phyloP scores from a whole-genome alignment of 169 alveolate genomes.

The Plasmodium cynomolgi region DNA sequence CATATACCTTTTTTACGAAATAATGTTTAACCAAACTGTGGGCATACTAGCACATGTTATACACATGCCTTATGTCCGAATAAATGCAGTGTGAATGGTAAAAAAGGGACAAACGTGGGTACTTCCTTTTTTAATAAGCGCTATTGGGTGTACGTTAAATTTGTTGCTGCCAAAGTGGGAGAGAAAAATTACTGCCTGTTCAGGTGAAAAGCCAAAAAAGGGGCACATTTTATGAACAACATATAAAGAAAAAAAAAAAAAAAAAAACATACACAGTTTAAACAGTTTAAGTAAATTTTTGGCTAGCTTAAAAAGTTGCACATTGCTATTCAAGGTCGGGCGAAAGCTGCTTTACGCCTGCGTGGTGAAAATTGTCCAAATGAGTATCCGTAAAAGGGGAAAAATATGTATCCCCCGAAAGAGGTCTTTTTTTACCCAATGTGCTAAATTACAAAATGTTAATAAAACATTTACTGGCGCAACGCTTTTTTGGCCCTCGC shows the following conservation, averaged over 20 bases:
- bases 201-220: background rate
- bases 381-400: background rate
- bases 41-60: background rate
- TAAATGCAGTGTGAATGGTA: background rate
- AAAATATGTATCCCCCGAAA: background rate
- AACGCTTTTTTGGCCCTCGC: background rate
- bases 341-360: background rate
- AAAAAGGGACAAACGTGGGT: background rate
- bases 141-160: background rate
- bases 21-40: background rate
- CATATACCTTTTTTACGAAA: background rate
- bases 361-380: background rate
- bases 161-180: background rate
- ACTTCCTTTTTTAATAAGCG: background rate
- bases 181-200: background rate
- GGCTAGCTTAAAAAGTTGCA: background rate
- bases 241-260: background rate
- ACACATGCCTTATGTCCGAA: background rate
- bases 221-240: background rate
- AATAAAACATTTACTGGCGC: background rate
- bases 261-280: background rate
- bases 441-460: background rate
- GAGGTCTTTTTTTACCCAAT: background rate
- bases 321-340: background rate
- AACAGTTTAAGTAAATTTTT: background rate